Conservation (phyloP, 2,329 filamentous ascomycete species). For the Colletotrichum filicis region DNA sequence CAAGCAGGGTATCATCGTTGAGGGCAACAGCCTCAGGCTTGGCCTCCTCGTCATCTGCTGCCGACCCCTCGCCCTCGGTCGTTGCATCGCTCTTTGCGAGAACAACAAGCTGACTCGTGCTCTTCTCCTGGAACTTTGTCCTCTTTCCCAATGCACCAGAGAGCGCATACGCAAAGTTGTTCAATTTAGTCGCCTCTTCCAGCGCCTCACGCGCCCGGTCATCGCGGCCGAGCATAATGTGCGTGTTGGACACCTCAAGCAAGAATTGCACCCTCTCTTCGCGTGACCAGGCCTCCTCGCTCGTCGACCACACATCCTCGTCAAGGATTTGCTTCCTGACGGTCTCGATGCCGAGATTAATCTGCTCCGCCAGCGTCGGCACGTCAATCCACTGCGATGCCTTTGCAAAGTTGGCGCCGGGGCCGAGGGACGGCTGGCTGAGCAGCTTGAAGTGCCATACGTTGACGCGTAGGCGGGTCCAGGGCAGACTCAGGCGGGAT, state of each 20-base stretch:
- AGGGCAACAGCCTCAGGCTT: conserved; percentile 78
- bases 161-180: conserved; percentile 82
- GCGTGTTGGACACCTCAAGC: conserved; percentile 84
- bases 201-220: conserved; percentile 78
- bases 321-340: conserved; percentile 52
- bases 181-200: conserved; percentile 71
- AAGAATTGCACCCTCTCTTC: conserved; percentile 76
- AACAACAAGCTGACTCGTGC: conserved; percentile 89
- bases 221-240: conserved; percentile 87
- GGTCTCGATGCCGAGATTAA: conserved; percentile 54
- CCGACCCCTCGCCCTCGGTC: conserved; percentile 23
- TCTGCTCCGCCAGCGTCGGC: conserved; percentile 63
- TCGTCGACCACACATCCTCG: conserved; percentile 49
- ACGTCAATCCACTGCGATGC: conserved; percentile 69
- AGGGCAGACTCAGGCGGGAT: conserved; percentile 58
- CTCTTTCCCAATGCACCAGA: conserved; percentile 89
- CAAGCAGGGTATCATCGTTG: conserved; percentile 93
- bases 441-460: conserved; percentile 75
- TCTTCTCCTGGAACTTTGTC: conserved; percentile 82
- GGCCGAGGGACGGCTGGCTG: conserved; percentile 65
- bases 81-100: conserved; percentile 76
- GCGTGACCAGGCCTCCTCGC: conserved; percentile 49
- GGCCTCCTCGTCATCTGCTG: conserved; percentile 39
- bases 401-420: conserved; percentile 65
- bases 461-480: conserved; percentile 77